phyloP scores from a whole-genome alignment of 441 rosid genomes.

The Brassica hybrid region DNA sequence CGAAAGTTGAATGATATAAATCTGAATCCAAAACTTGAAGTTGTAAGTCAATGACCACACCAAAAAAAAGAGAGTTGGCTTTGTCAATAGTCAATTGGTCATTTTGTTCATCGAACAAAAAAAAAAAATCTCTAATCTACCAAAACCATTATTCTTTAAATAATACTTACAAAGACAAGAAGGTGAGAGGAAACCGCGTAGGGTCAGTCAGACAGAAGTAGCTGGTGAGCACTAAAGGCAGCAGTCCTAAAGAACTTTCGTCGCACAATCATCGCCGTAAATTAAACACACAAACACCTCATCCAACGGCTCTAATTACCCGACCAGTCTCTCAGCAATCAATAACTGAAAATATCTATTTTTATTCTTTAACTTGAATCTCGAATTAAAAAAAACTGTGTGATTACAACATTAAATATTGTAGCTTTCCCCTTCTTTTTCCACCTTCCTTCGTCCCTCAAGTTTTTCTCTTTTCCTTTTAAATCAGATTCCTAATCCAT shows the following conservation, averaged over 20 bases:
- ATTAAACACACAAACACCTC: neutral
- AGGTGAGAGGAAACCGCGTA: slow-evolving; percentile 36
- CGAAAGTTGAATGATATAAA: neutral
- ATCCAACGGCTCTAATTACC: slow-evolving; percentile 39
- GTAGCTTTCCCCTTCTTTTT: slow-evolving; percentile 31
- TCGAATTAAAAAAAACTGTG: neutral
- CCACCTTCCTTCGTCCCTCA: slow-evolving; percentile 18
- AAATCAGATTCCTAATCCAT: slow-evolving; percentile 35
- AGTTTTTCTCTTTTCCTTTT: neutral
- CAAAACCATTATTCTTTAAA: slow-evolving; percentile 7
- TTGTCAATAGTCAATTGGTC: neutral
- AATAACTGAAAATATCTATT: neutral
- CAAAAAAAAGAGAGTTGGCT: neutral
- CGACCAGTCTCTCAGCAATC: slow-evolving; percentile 30
- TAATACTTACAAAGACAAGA: slow-evolving; percentile 27
- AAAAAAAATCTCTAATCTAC: slow-evolving; percentile 3
- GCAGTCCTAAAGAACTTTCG: slow-evolving; percentile 26
- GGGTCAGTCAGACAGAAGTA: slow-evolving; percentile 28
- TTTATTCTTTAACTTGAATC: slow-evolving; percentile 14
- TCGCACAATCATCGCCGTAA: slow-evolving; percentile 33
- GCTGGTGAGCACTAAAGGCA: slow-evolving; percentile 40
- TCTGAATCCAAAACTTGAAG: neutral
- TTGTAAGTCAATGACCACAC: neutral
- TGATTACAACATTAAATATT: neutral
- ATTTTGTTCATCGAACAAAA: neutral